phyloP scores from a whole-genome alignment of 148 eudicot species.

The Rhododendron williamsianum region DNA sequence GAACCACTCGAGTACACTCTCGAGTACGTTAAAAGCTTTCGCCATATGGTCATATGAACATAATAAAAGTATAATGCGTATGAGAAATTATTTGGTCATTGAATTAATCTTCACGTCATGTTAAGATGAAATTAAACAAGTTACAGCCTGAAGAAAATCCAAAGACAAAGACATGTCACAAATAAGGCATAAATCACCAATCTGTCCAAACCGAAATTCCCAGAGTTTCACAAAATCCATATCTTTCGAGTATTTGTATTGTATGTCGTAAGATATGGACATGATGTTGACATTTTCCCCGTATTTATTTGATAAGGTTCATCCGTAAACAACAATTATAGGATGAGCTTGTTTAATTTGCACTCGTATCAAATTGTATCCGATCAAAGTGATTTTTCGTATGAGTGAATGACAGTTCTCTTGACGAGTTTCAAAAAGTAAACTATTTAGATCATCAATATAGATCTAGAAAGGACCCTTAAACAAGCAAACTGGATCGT shows the following conservation, averaged over 20 bases:
- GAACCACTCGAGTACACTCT: no score
- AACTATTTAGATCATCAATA: no score
- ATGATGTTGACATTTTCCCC: not conserved
- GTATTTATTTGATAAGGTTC: not conserved
- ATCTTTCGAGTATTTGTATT: not conserved
- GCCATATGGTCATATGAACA: no score
- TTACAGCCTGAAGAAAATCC: not conserved
- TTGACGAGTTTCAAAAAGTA: no score
- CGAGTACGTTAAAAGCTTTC: no score
- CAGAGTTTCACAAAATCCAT: not conserved
- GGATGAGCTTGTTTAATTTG: no score
- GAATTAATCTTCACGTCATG: no score
- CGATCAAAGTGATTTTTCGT: no score
- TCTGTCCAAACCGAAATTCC: not conserved
- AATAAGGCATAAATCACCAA: not conserved
- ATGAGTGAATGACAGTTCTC: no score
- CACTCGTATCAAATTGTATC: no score
- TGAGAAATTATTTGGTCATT: not conserved
- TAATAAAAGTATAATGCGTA: not conserved
- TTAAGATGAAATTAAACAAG: not conserved
- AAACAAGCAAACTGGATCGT: no score
- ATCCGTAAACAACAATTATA: not conserved
- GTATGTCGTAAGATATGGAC: not conserved
- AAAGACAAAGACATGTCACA: not conserved
- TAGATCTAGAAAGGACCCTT: no score